Percentiles rank a stretch among this genome's conserved stretches.
phyloP scores from a whole-genome alignment of 768 basidiomycete genomes.

The Auricularia auricula-judae region DNA sequence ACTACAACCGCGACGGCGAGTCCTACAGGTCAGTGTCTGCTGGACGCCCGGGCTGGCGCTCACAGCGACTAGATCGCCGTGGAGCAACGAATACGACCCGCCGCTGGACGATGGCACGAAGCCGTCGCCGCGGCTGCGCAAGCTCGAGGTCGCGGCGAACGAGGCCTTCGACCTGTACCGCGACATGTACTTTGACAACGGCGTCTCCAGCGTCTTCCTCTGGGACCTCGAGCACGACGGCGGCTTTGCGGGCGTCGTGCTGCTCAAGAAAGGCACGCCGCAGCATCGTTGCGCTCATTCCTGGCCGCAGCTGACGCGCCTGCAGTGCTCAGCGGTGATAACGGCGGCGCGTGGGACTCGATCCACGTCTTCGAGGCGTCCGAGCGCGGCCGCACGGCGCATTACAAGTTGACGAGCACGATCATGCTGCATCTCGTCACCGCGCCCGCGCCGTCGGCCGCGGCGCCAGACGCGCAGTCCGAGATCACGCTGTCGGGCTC shows the following conservation, averaged over 20 bases:
- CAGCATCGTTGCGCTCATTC: background rate
- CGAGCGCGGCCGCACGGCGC: slow-evolving; percentile 86
- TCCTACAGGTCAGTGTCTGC: slow-evolving; percentile 61
- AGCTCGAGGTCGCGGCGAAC: slow-evolving; percentile 87
- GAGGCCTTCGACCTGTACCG: slow-evolving; percentile 97
- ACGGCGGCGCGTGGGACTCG: slow-evolving; percentile 80
- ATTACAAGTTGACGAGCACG: slow-evolving; percentile 95
- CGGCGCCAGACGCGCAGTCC: slow-evolving; percentile 25
- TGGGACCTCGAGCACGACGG: slow-evolving; percentile 92
- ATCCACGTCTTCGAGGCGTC: slow-evolving; percentile 94
- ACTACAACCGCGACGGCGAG: slow-evolving; percentile 88
- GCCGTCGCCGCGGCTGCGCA: slow-evolving; percentile 75
- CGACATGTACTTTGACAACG: slow-evolving; percentile 99
- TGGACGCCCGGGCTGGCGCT: background rate
- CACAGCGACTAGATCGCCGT: slow-evolving; percentile 64
- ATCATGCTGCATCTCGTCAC: slow-evolving; percentile 88
- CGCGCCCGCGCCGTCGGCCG: slow-evolving; percentile 2
- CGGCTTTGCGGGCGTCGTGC: slow-evolving; percentile 91
- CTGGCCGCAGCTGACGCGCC: background rate
- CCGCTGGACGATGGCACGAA: slow-evolving; percentile 80
- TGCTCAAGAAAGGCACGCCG: slow-evolving; percentile 81
- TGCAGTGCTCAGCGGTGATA: background rate
- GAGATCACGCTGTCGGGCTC: slow-evolving; percentile 84
- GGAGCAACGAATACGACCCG: slow-evolving; percentile 95
- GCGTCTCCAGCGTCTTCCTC: slow-evolving; percentile 90